These are phyloP conservation scores for Angomonas ambiguus DNA, from an alignment of 208 protist genomes.

Conservation along the genomic window DNA sequence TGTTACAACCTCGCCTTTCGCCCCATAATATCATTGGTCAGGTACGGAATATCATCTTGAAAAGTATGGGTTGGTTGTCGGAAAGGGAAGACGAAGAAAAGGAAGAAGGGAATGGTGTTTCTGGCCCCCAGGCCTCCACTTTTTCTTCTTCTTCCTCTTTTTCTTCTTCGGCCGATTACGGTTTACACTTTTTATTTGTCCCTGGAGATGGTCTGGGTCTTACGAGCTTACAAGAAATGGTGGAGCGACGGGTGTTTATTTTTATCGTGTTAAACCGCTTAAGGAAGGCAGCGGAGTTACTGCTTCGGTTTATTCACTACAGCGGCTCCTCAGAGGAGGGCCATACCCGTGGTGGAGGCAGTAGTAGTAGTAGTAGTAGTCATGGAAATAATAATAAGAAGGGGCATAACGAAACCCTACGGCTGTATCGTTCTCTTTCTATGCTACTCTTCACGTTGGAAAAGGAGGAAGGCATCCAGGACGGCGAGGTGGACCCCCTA, in stretches of 20 bases:
- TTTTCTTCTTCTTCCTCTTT: background rate
- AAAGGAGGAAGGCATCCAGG: background rate
- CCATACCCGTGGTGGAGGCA: background rate
- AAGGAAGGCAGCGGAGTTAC: slow-evolving; percentile 46
- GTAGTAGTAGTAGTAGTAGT: background rate
- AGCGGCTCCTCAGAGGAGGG: background rate
- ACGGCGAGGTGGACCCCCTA: background rate
- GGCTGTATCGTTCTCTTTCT: background rate
- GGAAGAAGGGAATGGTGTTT: background rate
- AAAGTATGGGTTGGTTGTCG: background rate
- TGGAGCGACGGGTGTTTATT: slow-evolving; percentile 76
- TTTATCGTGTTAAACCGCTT: slow-evolving; percentile 50
- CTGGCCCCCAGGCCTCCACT: too few relatives aligned
- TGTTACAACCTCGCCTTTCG: background rate
- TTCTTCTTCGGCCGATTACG: background rate
- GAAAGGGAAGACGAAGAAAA: background rate
- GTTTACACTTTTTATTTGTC: slow-evolving; percentile 23
- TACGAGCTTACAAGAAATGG: slow-evolving; percentile 50
- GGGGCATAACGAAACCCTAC: background rate
- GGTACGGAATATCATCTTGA: background rate
- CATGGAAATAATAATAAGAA: too few relatives aligned
- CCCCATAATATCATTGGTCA: background rate
- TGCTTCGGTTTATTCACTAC: slow-evolving; percentile 15
- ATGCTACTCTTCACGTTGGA: background rate
- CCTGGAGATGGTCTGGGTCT: slow-evolving; percentile 52